Conservation (phyloP, 495 filamentous ascomycete species). For the Podospora pseudoanserina region DNA sequence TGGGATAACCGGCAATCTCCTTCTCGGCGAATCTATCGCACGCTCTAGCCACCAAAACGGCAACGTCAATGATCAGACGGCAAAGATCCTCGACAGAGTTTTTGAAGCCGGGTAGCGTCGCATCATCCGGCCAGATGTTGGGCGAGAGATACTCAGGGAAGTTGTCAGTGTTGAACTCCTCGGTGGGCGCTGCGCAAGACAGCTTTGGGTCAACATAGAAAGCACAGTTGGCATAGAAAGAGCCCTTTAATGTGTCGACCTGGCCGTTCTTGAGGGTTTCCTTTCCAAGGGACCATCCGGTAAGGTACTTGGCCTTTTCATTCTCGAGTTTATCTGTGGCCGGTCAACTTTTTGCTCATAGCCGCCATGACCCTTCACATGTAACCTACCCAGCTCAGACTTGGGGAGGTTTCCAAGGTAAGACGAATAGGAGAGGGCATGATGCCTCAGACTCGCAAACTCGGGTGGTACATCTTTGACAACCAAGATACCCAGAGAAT, state of each 20-base stretch:
- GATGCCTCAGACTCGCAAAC: slow-evolving; percentile 64
- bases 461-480: slow-evolving; percentile 75
- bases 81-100: slow-evolving; percentile 71
- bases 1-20: slow-evolving; percentile 70
- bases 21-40: slow-evolving; percentile 82
- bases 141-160: slow-evolving; percentile 57
- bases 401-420: slow-evolving; percentile 80
- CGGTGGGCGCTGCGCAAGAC: slow-evolving; percentile 55
- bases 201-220: slow-evolving; percentile 74
- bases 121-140: slow-evolving; percentile 80
- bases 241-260: slow-evolving; percentile 91
- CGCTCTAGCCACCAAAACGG: slow-evolving; percentile 76
- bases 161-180: slow-evolving; percentile 54
- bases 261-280: slow-evolving; percentile 88
- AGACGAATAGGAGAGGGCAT: slow-evolving; percentile 79
- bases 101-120: slow-evolving; percentile 68
- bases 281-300: slow-evolving; percentile 81
- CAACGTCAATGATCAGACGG: slow-evolving; percentile 79
- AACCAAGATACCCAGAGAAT: slow-evolving; percentile 87
- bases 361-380: neutral
- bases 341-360: neutral
- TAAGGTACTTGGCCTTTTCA: slow-evolving; percentile 58
- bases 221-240: slow-evolving; percentile 94
- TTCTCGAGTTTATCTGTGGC: slow-evolving; percentile 58
- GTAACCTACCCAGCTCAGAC: slow-evolving; percentile 61